phyloP scores from a whole-genome alignment of 768 basidiomycete species.

The Candolleomyces eurysporus region DNA sequence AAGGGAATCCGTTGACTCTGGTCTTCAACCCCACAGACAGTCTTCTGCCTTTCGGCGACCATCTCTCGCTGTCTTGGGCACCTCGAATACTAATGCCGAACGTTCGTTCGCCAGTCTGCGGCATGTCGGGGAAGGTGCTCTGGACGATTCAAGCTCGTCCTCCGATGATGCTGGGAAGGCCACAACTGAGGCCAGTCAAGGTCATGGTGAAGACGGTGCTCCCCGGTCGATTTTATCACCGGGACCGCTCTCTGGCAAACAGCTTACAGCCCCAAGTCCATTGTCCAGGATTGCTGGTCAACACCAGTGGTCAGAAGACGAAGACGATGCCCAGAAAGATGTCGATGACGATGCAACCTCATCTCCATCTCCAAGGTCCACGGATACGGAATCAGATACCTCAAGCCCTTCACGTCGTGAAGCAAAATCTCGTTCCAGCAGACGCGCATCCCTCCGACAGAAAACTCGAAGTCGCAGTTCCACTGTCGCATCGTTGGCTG shows the following conservation, averaged over 20 bases:
- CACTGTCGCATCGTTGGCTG: conserved; percentile 61
- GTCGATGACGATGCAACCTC: conserved; percentile 50
- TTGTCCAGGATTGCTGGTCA: conserved; percentile 57
- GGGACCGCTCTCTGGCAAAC: conserved; percentile 24
- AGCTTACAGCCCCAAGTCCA: conserved; percentile 57
- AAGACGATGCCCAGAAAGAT: conserved; percentile 44
- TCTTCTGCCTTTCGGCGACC: conserved; percentile 42
- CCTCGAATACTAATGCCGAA: conserved; percentile 31
- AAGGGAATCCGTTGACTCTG: conserved; percentile 32
- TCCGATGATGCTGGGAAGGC: conserved; percentile 31
- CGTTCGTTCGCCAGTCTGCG: conserved; percentile 42
- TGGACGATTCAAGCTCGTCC: conserved; percentile 76
- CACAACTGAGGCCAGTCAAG: conserved; percentile 26
- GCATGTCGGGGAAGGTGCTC: conserved; percentile 73
- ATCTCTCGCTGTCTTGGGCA: conserved; percentile 35
- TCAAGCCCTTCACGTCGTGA: conserved; percentile 29
- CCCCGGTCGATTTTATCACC: conserved; percentile 33
- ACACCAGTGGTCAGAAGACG: conserved; percentile 52
- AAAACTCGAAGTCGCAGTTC: conserved; percentile 61
- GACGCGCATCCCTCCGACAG: conserved; percentile 29
- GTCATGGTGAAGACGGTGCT: conserved; percentile 34
- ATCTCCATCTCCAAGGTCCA: conserved; percentile 62
- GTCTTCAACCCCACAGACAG: conserved; percentile 25
- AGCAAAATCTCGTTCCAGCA: conserved; percentile 30
- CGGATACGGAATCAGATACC: conserved; percentile 55